Evolutionary conservation across 1,284 basidiomycete genomes (phyloP).

Genomic region (Apiotrichum domesticum): DNA sequence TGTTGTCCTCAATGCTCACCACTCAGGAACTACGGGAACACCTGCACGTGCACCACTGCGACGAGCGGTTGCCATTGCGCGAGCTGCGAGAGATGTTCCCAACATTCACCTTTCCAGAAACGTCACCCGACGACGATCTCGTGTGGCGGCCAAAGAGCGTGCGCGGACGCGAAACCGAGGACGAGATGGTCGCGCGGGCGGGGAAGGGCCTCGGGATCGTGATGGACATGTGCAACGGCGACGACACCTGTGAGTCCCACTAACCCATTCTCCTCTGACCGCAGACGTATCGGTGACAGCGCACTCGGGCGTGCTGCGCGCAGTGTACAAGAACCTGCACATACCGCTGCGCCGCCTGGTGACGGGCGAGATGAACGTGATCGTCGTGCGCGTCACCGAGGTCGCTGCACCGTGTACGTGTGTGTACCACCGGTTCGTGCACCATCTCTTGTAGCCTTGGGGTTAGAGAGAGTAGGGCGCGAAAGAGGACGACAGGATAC

Average conservation of each 20-base stretch:
- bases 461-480: no score
- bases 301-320: conserved; percentile 29
- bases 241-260: conserved; percentile 16
- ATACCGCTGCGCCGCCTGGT: conserved; percentile 18
- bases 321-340: conserved; percentile 27
- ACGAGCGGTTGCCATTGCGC: conserved; percentile 15
- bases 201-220: conserved; percentile 21
- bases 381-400: conserved; percentile 24
- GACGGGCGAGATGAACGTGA: conserved; percentile 36
- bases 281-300: conserved; percentile 24
- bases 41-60: conserved; percentile 32
- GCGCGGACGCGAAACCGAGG: conserved; percentile 30
- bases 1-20: no score
- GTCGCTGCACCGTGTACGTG: background rate
- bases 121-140: conserved; percentile 23
- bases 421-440: conserved; percentile 2
- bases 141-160: conserved; percentile 22
- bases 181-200: conserved; percentile 25
- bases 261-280: background rate
- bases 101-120: conserved; percentile 17
- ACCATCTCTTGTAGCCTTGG: background rate
- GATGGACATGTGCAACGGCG: conserved; percentile 14
- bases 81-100: conserved; percentile 23
- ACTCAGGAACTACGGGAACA: conserved; percentile 32
- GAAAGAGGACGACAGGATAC: no score